Evolutionary conservation across 306 rosid genomes (phyloP).

Genomic region (Vigna hirtella): DNA sequence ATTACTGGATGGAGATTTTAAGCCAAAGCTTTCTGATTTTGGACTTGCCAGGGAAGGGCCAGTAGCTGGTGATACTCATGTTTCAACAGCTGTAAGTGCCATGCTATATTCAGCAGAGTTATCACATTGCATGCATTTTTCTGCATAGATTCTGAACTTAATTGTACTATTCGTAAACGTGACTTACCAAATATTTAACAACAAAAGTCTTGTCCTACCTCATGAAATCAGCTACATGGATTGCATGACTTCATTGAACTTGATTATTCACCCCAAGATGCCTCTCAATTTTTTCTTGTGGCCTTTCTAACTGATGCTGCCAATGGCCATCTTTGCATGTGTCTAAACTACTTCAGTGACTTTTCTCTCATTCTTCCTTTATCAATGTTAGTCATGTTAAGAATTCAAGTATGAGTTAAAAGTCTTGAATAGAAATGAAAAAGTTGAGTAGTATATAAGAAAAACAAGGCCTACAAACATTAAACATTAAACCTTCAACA

Average conservation of each 20-base stretch:
- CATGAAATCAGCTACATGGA: background rate
- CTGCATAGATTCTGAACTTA: background rate
- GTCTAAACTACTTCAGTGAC: background rate
- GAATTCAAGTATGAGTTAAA: too few relatives aligned
- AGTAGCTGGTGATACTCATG: constrained; percentile 72
- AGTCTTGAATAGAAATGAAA: too few relatives aligned
- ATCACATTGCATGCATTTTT: constrained; percentile 19
- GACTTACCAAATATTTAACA: background rate
- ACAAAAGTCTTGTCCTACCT: background rate
- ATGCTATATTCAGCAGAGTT: constrained; percentile 22
- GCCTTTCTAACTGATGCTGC: too few relatives aligned
- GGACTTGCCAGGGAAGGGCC: constrained; percentile 97
- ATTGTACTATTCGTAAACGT: background rate
- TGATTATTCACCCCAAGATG: background rate
- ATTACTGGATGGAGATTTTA: constrained; percentile 70
- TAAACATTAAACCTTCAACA: too few relatives aligned
- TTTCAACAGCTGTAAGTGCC: constrained; percentile 86
- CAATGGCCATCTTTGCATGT: too few relatives aligned
- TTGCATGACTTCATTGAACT: background rate
- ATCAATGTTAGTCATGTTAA: background rate
- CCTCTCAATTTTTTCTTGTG: background rate
- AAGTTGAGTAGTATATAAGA: too few relatives aligned
- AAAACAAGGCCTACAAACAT: too few relatives aligned
- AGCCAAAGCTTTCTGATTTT: constrained; percentile 85
- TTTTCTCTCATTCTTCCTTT: background rate